These are phyloP conservation scores for Leucaena leucocephala DNA, from an alignment of 306 rosid species.

Conservation along the genomic window DNA sequence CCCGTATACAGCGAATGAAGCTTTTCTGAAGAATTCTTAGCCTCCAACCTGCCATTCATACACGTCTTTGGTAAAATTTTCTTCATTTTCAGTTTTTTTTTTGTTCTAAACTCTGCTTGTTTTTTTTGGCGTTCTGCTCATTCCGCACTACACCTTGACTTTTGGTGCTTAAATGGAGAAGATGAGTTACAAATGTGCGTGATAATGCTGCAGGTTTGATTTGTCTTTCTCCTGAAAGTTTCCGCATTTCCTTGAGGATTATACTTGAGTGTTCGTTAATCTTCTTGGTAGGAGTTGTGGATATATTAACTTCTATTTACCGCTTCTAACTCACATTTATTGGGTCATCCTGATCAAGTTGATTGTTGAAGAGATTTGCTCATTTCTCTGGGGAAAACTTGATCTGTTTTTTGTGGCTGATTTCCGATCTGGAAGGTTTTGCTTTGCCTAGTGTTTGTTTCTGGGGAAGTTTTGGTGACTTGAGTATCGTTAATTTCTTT, in stretches of 20 bases:
- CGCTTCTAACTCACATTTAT: not conserved
- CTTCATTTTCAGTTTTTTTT: conserved; percentile 29
- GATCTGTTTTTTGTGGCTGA: conserved; percentile 36
- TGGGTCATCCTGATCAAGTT: conserved; percentile 37
- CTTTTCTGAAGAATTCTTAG: conserved; percentile 4
- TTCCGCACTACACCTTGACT: conserved; percentile 38
- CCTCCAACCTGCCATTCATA: conserved; percentile 25
- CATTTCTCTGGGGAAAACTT: conserved; percentile 32
- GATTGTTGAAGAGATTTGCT: conserved; percentile 14
- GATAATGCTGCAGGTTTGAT: conserved; percentile 44
- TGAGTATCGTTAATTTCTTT: conserved; percentile 23
- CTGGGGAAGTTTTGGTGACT: not conserved
- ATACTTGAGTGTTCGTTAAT: conserved; percentile 17
- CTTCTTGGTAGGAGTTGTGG: conserved; percentile 24
- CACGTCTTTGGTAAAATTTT: conserved; percentile 34
- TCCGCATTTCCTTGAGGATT: conserved; percentile 27
- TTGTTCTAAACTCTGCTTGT: conserved; percentile 17
- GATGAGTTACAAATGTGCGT: conserved; percentile 27
- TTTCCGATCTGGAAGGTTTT: conserved; percentile 37
- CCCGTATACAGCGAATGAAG: conserved; percentile 45
- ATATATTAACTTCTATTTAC: conserved; percentile 33
- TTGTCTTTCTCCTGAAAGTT: conserved; percentile 4
- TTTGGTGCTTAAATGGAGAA: conserved; percentile 13
- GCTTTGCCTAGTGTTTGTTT: not conserved
- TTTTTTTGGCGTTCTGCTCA: conserved; percentile 49